Conservation (phyloP, 1,284 basidiomycete genomes). For the Leccinum solheimii region DNA sequence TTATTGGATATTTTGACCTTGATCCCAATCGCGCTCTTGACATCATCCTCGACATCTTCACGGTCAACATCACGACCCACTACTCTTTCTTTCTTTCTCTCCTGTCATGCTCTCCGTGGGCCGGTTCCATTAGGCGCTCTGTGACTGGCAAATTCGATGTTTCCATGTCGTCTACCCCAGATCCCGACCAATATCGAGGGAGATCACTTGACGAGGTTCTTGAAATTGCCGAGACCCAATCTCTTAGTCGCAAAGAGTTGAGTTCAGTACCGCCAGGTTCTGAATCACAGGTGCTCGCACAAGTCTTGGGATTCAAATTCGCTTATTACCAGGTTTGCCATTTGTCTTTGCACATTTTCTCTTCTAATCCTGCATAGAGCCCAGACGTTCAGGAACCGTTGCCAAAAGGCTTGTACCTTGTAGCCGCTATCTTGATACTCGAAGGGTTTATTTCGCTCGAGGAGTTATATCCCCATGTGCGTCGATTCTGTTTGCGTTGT, state of each 20-base stretch:
- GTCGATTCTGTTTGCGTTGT: constrained; percentile 21
- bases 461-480: constrained; percentile 85
- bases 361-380: constrained; percentile 41
- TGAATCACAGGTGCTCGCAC: constrained; percentile 72
- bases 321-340: constrained; percentile 76
- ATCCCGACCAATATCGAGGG: constrained; percentile 49
- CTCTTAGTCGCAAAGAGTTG: constrained; percentile 14
- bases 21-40: constrained; percentile 95
- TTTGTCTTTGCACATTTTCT: not conserved
- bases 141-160: constrained; percentile 29
- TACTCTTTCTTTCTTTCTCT: constrained; percentile 92
- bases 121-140: constrained; percentile 42
- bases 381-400: constrained; percentile 58
- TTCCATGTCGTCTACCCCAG: constrained; percentile 40
- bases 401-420: constrained; percentile 76
- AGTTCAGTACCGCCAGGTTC: constrained; percentile 19
- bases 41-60: constrained; percentile 90
- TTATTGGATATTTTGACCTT: constrained; percentile 95
- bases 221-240: constrained; percentile 45
- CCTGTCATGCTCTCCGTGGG: constrained; percentile 84
- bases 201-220: constrained; percentile 70
- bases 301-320: constrained; percentile 97
- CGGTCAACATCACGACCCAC: constrained; percentile 79
- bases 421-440: constrained; percentile 86
- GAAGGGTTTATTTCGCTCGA: constrained; percentile 84